phyloP scores from a whole-genome alignment of 2,329 filamentous ascomycete species.

The Venturia nashicola region DNA sequence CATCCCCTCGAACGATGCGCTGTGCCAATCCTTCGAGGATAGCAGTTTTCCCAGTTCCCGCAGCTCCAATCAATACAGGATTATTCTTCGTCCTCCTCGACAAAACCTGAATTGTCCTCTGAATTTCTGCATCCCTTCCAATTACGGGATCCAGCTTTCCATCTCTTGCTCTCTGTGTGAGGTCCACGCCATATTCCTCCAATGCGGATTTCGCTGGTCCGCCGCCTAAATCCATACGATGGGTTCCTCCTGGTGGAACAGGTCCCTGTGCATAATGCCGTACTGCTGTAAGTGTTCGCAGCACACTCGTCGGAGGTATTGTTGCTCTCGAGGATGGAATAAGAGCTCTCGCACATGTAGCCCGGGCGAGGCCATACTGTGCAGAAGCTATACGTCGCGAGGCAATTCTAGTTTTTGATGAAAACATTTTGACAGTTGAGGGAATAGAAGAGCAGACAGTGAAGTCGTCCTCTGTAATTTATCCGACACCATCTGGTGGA shows the following conservation, averaged over 20 bases:
- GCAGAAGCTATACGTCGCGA: slow-evolving; percentile 20
- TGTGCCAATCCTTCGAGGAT: slow-evolving; percentile 83
- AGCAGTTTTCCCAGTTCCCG: slow-evolving; percentile 88
- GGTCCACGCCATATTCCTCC: slow-evolving; percentile 81
- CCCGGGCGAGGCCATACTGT: neutral
- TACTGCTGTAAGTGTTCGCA: slow-evolving; percentile 26
- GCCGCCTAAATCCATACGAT: slow-evolving; percentile 79
- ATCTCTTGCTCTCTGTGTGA: slow-evolving; percentile 71
- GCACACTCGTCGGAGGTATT: slow-evolving; percentile 13
- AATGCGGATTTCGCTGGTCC: slow-evolving; percentile 72
- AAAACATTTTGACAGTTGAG: slow-evolving; percentile 20
- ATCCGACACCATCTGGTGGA: neutral
- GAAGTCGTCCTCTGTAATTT: neutral
- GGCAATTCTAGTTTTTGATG: slow-evolving; percentile 22
- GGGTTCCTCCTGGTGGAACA: slow-evolving; percentile 81
- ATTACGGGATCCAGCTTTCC: slow-evolving; percentile 96
- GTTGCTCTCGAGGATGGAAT: neutral
- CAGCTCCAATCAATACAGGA: slow-evolving; percentile 82
- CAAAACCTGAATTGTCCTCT: slow-evolving; percentile 86
- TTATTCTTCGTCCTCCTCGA: slow-evolving; percentile 93
- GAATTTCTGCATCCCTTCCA: slow-evolving; percentile 81
- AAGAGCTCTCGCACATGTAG: neutral
- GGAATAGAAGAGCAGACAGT: neutral
- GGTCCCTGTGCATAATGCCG: slow-evolving; percentile 50
- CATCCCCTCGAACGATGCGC: slow-evolving; percentile 81